Conservation (phyloP, 495 filamentous ascomycete species). For the Cairneyella variabilis region DNA sequence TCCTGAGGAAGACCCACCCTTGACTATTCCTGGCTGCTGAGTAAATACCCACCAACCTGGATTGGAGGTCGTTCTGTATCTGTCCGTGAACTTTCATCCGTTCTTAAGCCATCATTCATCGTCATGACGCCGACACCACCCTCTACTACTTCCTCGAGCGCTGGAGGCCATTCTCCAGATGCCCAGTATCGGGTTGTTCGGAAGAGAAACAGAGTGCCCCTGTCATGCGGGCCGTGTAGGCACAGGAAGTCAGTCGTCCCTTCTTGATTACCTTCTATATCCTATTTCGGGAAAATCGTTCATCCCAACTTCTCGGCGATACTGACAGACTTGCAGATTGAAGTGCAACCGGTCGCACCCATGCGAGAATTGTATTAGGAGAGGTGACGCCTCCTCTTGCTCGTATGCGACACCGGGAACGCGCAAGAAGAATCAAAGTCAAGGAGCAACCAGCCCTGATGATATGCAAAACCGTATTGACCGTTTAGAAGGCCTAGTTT, state of each 20-base stretch:
- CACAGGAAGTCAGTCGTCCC: conserved; percentile 76
- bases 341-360: conserved; percentile 94
- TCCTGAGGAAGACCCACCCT: background rate
- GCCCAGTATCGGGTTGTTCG: conserved; percentile 84
- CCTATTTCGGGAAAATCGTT: background rate
- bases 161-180: conserved; percentile 75
- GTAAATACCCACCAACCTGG: background rate
- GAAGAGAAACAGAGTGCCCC: conserved; percentile 89
- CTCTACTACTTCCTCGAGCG: conserved; percentile 77
- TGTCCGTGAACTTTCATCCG: background rate
- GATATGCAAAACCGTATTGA: conserved; percentile 99
- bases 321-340: conserved; percentile 44
- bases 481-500: conserved; percentile 87
- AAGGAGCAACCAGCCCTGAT: conserved; percentile 66
- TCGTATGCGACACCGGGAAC: conserved; percentile 78
- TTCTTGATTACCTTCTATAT: background rate
- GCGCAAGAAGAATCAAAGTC: conserved; percentile 72
- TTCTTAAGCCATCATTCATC: conserved; percentile 5
- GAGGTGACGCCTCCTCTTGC: conserved; percentile 78
- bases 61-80: conserved; percentile 1
- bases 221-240: conserved; percentile 91
- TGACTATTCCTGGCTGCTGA: conserved; percentile 4
- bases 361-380: conserved; percentile 94
- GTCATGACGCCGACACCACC: conserved; percentile 86
- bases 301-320: conserved; percentile 12